These are phyloP conservation scores for Pseudophaeomoniella oleicola DNA, from an alignment of 2,329 filamentous ascomycete genomes.

Conservation along the genomic window DNA sequence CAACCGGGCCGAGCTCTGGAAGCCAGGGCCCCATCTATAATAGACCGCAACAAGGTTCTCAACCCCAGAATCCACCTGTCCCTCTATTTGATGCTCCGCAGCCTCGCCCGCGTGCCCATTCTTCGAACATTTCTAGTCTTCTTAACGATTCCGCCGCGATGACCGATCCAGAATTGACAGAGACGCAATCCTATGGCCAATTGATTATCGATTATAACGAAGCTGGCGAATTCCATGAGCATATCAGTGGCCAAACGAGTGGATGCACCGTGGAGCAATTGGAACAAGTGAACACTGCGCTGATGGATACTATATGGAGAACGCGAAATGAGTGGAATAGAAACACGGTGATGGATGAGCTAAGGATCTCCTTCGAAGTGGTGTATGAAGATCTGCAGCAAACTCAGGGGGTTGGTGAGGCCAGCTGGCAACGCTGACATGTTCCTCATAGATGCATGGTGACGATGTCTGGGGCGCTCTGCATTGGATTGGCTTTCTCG, in stretches of 20 bases:
- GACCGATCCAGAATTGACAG: conserved; percentile 1
- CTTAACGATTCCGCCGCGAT: conserved; percentile 15
- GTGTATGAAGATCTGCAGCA: conserved; percentile 42
- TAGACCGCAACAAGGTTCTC: conserved; percentile 4
- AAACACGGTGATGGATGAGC: conserved; percentile 49
- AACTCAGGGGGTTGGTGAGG: conserved; percentile 26
- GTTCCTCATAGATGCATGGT: too few species aligned
- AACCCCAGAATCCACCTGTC: conserved; percentile 3
- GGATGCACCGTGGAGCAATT: conserved; percentile 85
- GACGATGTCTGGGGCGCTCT: too few species aligned
- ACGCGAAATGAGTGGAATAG: conserved; percentile 72
- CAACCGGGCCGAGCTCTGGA: neutral
- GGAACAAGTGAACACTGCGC: conserved; percentile 76
- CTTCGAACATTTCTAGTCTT: conserved; percentile 2
- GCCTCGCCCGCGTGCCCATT: conserved; percentile 2
- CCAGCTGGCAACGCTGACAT: too few species aligned
- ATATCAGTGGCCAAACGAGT: conserved; percentile 52
- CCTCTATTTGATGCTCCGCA: conserved; percentile 4
- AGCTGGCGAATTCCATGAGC: conserved; percentile 43
- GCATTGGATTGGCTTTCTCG: too few species aligned
- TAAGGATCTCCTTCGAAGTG: conserved; percentile 61
- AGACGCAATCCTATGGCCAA: neutral
- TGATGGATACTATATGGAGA: conserved; percentile 86
- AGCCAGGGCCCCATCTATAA: neutral
- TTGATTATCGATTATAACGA: conserved; percentile 32